Evolutionary conservation across 495 filamentous ascomycete species (phyloP).

Genomic region (Hypomontagnella submonticulosa): DNA sequence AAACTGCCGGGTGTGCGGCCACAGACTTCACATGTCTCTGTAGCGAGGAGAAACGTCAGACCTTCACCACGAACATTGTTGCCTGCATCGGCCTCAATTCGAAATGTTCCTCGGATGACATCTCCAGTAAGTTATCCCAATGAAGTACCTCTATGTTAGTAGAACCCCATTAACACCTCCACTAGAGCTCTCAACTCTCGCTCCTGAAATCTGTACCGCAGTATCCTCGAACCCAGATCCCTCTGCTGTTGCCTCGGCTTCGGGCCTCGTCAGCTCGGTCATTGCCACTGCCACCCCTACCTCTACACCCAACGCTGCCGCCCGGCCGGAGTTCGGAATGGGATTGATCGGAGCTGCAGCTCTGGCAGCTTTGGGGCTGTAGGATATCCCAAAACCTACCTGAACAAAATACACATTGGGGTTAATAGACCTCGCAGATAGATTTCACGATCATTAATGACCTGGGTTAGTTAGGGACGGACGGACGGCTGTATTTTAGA

Average conservation of each 20-base stretch:
- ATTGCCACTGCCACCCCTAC: conserved; percentile 35
- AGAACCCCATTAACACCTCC: conserved; percentile 21
- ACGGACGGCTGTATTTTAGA: conserved; percentile 28
- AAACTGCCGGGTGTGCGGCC: conserved; percentile 37
- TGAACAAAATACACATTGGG: neutral
- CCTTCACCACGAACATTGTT: conserved; percentile 31
- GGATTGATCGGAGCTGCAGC: conserved; percentile 41
- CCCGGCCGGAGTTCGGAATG: conserved; percentile 38
- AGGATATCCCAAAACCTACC: neutral
- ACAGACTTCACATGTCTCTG: conserved; percentile 47
- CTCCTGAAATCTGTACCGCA: conserved; percentile 43
- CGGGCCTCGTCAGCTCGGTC: conserved; percentile 40
- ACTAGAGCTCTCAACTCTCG: conserved; percentile 34
- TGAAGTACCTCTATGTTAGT: neutral
- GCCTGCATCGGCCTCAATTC: conserved; percentile 33
- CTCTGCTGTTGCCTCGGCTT: conserved; percentile 46
- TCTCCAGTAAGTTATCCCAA: conserved; percentile 35
- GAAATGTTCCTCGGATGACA: conserved; percentile 34
- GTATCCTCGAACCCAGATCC: conserved; percentile 40
- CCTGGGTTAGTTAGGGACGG: conserved; percentile 26
- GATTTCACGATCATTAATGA: conserved; percentile 33
- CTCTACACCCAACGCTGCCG: conserved; percentile 35
- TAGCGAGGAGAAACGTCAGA: conserved; percentile 14
- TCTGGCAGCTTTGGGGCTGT: conserved; percentile 36
- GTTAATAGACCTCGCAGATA: neutral